A percentile compares a stretch with the other conserved stretches of the same genome.
phyloP scores from a whole-genome alignment of 176 grass and related monocot genomes.

The Zoysia japonica region DNA sequence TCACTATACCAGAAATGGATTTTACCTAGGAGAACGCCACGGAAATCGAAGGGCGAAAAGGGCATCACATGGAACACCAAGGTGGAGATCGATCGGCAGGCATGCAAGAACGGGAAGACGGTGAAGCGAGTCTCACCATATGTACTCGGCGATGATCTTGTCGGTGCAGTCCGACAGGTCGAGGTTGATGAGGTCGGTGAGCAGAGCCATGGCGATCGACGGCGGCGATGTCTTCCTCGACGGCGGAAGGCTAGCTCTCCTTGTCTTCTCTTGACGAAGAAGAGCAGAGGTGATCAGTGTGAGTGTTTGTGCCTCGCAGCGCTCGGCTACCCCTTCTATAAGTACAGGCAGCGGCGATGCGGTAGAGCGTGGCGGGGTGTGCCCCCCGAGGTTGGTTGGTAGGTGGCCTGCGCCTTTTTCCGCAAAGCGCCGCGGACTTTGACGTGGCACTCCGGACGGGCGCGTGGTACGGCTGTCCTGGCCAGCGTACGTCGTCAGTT shows the following conservation, averaged over 20 bases:
- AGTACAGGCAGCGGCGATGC: slow-evolving; percentile 18
- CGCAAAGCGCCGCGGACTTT: neutral
- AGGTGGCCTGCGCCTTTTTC: neutral
- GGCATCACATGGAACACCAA: neutral
- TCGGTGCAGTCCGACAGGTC: slow-evolving; percentile 56
- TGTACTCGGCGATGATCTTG: slow-evolving; percentile 83
- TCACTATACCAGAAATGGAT: too few species aligned
- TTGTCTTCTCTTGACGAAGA: neutral
- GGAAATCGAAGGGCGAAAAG: neutral
- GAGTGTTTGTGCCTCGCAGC: neutral
- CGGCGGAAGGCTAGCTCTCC: slow-evolving; percentile 2
- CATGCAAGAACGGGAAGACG: neutral
- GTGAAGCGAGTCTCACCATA: slow-evolving; percentile 43
- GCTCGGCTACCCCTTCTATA: neutral
- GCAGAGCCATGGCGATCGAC: slow-evolving; percentile 35
- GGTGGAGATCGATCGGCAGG: too few species aligned
- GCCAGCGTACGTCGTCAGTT: neutral
- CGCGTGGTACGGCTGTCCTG: slow-evolving; percentile 18
- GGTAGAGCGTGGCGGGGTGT: too few species aligned
- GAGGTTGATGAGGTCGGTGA: slow-evolving; percentile 56
- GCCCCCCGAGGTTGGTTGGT: neutral
- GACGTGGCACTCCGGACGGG: neutral
- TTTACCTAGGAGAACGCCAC: neutral
- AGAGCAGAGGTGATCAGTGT: neutral
- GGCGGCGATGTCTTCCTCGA: neutral